These are phyloP conservation scores for Micractinium sp. DNA, from an alignment of 139 green algal genomes.

Conservation along the genomic window DNA sequence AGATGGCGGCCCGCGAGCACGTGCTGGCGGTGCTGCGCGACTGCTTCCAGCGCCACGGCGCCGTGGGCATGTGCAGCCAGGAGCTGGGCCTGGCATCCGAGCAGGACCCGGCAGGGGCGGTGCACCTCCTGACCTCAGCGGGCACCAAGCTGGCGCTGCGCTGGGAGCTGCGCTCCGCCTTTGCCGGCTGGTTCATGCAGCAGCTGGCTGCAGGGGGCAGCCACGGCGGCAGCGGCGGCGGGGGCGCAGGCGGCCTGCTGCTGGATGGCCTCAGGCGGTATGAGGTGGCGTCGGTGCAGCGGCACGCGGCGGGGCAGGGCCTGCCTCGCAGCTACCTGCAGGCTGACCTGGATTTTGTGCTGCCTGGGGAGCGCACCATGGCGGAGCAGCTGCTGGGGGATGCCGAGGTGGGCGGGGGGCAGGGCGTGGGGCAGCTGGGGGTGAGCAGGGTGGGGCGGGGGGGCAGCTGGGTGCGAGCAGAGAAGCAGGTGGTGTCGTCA, in stretches of 20 bases:
- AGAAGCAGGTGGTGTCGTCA: no score
- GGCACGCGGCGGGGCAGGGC: constrained; percentile 27
- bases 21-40: constrained; percentile 52
- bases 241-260: constrained; percentile 3
- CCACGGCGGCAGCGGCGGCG: not conserved
- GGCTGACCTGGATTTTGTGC: constrained; percentile 80
- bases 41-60: constrained; percentile 61
- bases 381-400: constrained; percentile 38
- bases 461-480: no score
- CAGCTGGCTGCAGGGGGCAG: constrained; percentile 42
- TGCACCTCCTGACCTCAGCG: constrained; percentile 16
- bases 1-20: constrained; percentile 50
- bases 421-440: not conserved
- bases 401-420: constrained; percentile 7
- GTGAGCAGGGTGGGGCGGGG: not conserved
- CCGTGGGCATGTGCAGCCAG: constrained; percentile 62
- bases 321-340: constrained; percentile 58
- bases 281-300: constrained; percentile 64
- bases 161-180: constrained; percentile 72
- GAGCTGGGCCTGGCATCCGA: constrained; percentile 39
- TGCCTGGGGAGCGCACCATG: not conserved
- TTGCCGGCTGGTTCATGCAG: constrained; percentile 72
- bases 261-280: constrained; percentile 67
- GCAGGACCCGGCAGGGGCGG: constrained; percentile 1
- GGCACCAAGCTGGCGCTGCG: constrained; percentile 58